phyloP scores from a whole-genome alignment of 345 rosid genomes.

The Syzygium jambos region DNA sequence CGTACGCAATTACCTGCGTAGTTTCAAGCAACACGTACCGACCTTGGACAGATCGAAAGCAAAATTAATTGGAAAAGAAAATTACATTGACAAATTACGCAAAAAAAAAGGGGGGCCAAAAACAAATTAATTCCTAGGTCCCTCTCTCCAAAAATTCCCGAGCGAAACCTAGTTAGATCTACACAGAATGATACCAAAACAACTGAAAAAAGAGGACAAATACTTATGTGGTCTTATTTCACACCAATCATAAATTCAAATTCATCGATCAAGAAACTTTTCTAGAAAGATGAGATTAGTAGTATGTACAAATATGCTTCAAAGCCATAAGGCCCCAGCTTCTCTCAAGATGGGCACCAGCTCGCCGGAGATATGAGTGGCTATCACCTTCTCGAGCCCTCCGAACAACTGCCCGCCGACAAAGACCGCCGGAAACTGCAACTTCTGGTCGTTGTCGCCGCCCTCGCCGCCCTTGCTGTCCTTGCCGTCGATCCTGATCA shows the following conservation, averaged over 20 bases:
- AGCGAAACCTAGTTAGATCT: background rate
- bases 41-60: background rate
- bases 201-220: background rate
- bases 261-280: background rate
- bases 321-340: slow-evolving; percentile 83
- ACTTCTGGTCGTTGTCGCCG: background rate
- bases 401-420: slow-evolving; percentile 82
- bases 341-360: slow-evolving; percentile 75
- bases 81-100: background rate
- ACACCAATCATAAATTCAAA: background rate
- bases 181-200: background rate
- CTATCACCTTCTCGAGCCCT: slow-evolving; percentile 74
- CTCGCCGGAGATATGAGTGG: slow-evolving; percentile 78
- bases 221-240: background rate
- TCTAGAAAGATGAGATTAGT: background rate
- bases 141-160: background rate
- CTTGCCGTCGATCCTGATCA: background rate
- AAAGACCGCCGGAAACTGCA: slow-evolving; percentile 66
- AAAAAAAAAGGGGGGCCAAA: background rate
- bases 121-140: background rate
- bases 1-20: background rate
- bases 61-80: background rate
- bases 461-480: background rate
- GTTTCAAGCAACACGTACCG: background rate
- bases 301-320: background rate